Base-by-base conservation (phyloP, 2,329 filamentous ascomycete species). In the Monosporascus sp. region DNA sequence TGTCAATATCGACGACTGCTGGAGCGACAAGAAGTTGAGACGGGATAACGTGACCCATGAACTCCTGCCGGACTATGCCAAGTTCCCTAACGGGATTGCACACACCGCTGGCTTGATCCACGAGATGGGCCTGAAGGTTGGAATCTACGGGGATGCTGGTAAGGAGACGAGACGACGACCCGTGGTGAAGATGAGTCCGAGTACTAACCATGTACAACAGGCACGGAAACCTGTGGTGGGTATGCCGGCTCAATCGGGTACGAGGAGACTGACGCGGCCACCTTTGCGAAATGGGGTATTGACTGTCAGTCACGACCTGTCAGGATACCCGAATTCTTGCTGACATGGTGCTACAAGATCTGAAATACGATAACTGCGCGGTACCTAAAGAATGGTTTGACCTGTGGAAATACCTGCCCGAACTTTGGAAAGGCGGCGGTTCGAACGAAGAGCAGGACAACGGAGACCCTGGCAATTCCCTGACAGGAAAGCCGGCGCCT, bases 1-100 rank as follows among this genome's bases (percentile, higher is more conserved):
- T 51, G 75, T 85, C 52, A 81, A 82, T 54, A 76, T 82, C 53
- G 82, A 86, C 65, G 84, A 86, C 62, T 85, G 83, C 68, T 88
- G 78, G 79, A 74, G 73, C 7, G 57, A 74, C 51, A 74, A 78
- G 57, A 62, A 60, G 9, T 11, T 34, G 6, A 54, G 61, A 5
- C 70, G 78, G 6, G 70, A 80, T 57, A 62, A 61, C n/a, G 64
- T 52, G 5, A 79, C 72, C 0, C 59, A 70, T 1, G 67, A 75
- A 41, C 71, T 82, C 5, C 63, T 77, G 3, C 72, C 76, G 0
- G 75, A 83, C 57, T 64, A 67, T 0, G 62, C 57, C 3, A 80
- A 76, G 52, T 87, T 86, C 53, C 83, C 84, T 0, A 68, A 74
- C 18, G 84, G 83, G 0, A 83, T 87, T 54, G 72, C 72, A 8